Evolutionary conservation across 2,329 filamentous ascomycete species (phyloP).

Genomic region (Pyrenochaeta sp.): DNA sequence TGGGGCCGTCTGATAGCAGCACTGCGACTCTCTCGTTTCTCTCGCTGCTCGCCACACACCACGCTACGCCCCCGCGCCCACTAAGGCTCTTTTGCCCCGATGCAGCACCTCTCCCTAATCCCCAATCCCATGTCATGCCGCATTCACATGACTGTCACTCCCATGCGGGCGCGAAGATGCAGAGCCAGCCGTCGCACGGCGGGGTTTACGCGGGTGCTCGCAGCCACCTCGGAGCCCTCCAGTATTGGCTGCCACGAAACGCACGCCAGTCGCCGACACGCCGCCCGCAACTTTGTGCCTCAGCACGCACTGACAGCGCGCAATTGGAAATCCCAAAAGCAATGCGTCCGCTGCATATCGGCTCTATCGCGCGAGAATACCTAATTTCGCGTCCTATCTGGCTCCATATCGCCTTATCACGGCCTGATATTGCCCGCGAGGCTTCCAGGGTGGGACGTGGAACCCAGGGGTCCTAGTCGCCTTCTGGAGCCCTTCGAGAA

Average conservation of each 20-base stretch:
- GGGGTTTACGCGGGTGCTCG: slow-evolving; percentile 12
- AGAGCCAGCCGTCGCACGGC: slow-evolving; percentile 2
- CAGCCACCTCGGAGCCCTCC: not conserved
- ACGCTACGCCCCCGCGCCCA: too few species aligned
- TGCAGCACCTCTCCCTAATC: too few species aligned
- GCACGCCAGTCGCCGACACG: slow-evolving; percentile 3
- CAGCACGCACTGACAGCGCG: not conserved
- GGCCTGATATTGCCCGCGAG: too few species aligned
- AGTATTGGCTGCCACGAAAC: slow-evolving; percentile 7
- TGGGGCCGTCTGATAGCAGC: not conserved
- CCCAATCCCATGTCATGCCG: not conserved
- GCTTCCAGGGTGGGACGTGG: slow-evolving; percentile 8
- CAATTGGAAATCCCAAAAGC: slow-evolving; percentile 5
- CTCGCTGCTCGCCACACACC: too few species aligned
- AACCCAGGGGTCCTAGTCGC: too few species aligned
- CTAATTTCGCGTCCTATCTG: slow-evolving; percentile 3
- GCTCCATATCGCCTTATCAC: slow-evolving; percentile 4
- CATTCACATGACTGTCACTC: slow-evolving; percentile 14
- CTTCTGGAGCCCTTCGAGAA: slow-evolving; percentile 41
- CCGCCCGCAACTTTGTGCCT: not conserved
- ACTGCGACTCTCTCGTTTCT: too few species aligned
- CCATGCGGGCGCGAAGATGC: slow-evolving; percentile 15
- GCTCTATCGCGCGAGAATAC: slow-evolving; percentile 5
- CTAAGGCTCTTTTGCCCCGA: too few species aligned
- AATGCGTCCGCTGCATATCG: slow-evolving; percentile 1